Conservation (phyloP, 768 basidiomycete species). For the Suillus discolor region DNA sequence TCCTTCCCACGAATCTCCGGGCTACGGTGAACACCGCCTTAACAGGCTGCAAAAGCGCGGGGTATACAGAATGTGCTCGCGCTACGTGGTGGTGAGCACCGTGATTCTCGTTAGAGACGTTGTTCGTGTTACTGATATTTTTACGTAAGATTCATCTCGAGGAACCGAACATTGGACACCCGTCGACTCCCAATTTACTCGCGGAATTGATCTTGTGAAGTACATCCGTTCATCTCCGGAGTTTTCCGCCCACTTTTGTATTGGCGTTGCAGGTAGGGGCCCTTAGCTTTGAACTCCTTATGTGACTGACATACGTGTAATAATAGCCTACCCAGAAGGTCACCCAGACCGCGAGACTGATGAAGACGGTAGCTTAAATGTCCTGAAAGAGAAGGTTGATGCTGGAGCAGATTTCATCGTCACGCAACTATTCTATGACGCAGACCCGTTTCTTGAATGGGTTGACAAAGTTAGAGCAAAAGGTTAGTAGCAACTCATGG, state of each 20-base stretch:
- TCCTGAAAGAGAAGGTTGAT: constrained; percentile 86
- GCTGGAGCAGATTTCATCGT: constrained; percentile 96
- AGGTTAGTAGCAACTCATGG: constrained; percentile 48
- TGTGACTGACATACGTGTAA: not conserved
- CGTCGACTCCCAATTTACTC: constrained; percentile 78
- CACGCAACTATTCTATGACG: constrained; percentile 97
- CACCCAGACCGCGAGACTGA: constrained; percentile 63
- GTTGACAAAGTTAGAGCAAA: constrained; percentile 64
- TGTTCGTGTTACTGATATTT: not conserved
- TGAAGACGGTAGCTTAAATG: constrained; percentile 64
- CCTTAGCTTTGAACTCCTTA: constrained; percentile 4
- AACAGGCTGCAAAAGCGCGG: constrained; percentile 74
- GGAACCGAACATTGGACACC: constrained; percentile 94
- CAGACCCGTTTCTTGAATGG: constrained; percentile 86
- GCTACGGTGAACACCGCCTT: constrained; percentile 10
- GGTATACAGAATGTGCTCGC: constrained; percentile 92
- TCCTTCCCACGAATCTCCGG: not conserved
- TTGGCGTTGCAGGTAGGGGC: constrained; percentile 85
- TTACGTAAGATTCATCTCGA: constrained; percentile 77
- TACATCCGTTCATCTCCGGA: constrained; percentile 82
- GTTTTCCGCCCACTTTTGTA: constrained; percentile 83
- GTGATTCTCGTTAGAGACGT: not conserved
- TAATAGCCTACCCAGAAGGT: constrained; percentile 87
- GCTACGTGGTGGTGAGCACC: constrained; percentile 77
- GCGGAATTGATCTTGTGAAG: constrained; percentile 86